phyloP scores from a whole-genome alignment of 2,329 filamentous ascomycete genomes.

The Paracoccidioides brasiliensis region DNA sequence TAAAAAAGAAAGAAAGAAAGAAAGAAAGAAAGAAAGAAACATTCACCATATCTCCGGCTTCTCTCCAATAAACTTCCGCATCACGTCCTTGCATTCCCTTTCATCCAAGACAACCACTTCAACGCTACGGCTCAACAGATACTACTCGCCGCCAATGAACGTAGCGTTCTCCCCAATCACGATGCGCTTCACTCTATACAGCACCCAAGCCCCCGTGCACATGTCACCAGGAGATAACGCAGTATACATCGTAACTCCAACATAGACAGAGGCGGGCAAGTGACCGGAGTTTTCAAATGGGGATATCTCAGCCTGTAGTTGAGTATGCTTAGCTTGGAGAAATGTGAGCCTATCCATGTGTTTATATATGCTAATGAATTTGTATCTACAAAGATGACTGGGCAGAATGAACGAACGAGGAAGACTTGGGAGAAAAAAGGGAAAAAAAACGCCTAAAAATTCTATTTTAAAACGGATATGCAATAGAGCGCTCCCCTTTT shows the following conservation, averaged over 20 bases:
- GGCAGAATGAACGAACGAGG: neutral
- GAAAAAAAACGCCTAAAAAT: too few species aligned
- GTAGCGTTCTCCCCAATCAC: slow-evolving; percentile 68
- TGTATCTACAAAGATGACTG: neutral
- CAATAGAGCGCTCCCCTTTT: slow-evolving; percentile 56
- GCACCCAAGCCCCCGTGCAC: slow-evolving; percentile 65
- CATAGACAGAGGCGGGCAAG: slow-evolving; percentile 54
- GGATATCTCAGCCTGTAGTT: slow-evolving; percentile 51
- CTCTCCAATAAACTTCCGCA: slow-evolving; percentile 59
- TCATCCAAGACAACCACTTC: slow-evolving; percentile 60
- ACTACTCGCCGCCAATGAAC: slow-evolving; percentile 60
- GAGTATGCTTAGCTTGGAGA: neutral
- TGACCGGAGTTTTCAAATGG: slow-evolving; percentile 63
- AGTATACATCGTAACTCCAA: slow-evolving; percentile 69
- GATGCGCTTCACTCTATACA: slow-evolving; percentile 61
- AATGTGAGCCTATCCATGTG: too few species aligned
- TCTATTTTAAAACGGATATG: slow-evolving; percentile 41
- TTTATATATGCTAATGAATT: too few species aligned
- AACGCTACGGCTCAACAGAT: slow-evolving; percentile 53
- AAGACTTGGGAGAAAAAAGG: neutral
- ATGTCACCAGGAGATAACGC: slow-evolving; percentile 69
- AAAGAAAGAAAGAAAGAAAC: neutral
- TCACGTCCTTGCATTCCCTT: slow-evolving; percentile 51
- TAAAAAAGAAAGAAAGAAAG: slow-evolving; percentile 7
- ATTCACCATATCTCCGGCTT: slow-evolving; percentile 59